These are phyloP conservation scores for Ogataea parapolymorpha DNA, from an alignment of 805 yeast species.

Conservation along the genomic window DNA sequence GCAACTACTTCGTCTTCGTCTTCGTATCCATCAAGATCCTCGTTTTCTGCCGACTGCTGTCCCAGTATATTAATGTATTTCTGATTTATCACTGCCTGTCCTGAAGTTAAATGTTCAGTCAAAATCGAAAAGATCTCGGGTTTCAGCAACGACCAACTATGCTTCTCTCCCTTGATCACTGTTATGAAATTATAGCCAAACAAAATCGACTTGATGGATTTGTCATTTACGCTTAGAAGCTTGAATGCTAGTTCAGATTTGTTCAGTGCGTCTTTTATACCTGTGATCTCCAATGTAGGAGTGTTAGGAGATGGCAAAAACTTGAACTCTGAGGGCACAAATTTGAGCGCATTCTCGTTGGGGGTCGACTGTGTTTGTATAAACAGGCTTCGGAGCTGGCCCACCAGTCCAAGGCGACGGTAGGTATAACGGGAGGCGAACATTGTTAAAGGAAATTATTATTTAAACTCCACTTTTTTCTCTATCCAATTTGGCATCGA, in stretches of 20 bases:
- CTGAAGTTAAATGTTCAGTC: conserved; percentile 54
- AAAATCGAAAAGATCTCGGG: conserved; percentile 63
- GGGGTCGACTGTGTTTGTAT: conserved; percentile 87
- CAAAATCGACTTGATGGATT: conserved; percentile 64
- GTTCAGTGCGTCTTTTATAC: conserved; percentile 67
- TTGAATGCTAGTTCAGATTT: conserved; percentile 75
- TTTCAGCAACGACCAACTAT: conserved; percentile 56
- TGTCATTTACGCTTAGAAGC: conserved; percentile 66
- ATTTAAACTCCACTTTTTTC: conserved; percentile 57
- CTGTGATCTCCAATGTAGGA: conserved; percentile 64
- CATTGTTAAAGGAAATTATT: conserved; percentile 20
- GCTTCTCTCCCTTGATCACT: conserved; percentile 51
- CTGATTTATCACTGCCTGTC: conserved; percentile 50
- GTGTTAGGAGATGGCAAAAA: conserved; percentile 57
- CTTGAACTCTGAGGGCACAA: conserved; percentile 62
- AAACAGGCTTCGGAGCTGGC: conserved; percentile 38
- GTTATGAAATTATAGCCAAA: conserved; percentile 84
- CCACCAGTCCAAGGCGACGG: conserved; percentile 22
- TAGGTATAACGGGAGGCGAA: conserved; percentile 25
- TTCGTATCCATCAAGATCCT: conserved; percentile 47
- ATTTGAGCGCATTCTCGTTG: conserved; percentile 81
- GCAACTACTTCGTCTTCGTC: conserved; percentile 78
- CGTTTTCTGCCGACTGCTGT: conserved; percentile 34
- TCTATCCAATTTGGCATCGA: conserved; percentile 32
- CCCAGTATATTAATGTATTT: conserved; percentile 32